Evolutionary conservation across 805 yeast genomes (phyloP), one percentile per base, ranked within the genome.

Genomic region (Candida pseudoglaebosa): DNA sequence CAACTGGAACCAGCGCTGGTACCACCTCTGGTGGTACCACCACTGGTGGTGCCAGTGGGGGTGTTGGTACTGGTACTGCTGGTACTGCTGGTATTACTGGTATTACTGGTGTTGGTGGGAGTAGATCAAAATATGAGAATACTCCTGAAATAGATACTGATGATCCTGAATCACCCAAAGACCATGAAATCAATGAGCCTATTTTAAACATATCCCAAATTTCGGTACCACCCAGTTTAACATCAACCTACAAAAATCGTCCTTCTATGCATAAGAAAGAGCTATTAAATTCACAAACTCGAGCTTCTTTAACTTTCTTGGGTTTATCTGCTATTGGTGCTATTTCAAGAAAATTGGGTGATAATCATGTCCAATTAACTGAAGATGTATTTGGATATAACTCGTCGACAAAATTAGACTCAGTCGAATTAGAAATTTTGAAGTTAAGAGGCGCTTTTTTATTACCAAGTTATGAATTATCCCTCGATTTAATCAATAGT

Each of bases 381-480:
- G 65, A 62, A 35, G 73, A 68, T 46, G 48, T 68, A 24, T 66
- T 60, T 44, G 72, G 65, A 24, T 40, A 49, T 5, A 47, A 44
- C 28, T 70, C 62, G 35, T 54, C 49, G 18, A 10, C 36, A 5
- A 56, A 62, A 14, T 47, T 67, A 26, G 84, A 79, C 49, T 69
- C 77, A 3, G 82, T 75, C 18, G 90, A 84, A 46, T 65, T 82
- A 50, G 82, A 80, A 52, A 72, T 81, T 31, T 63, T 85, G 44
- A 73, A 78, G 48, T 50, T 78, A 40, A 65, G 80, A 40, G 91
- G 90, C 4, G 87, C 90, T 5, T 85, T 85, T 50, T 60, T 76
- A 36, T 57, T 86, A 15, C 95, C 95, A 1, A 70, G 75, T 3
- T 59, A 70, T 30, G 78, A 73, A 9, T 63, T 82, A 12, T 73